Conservation (phyloP, 345 rosid genomes). For the Garcia nutans region DNA sequence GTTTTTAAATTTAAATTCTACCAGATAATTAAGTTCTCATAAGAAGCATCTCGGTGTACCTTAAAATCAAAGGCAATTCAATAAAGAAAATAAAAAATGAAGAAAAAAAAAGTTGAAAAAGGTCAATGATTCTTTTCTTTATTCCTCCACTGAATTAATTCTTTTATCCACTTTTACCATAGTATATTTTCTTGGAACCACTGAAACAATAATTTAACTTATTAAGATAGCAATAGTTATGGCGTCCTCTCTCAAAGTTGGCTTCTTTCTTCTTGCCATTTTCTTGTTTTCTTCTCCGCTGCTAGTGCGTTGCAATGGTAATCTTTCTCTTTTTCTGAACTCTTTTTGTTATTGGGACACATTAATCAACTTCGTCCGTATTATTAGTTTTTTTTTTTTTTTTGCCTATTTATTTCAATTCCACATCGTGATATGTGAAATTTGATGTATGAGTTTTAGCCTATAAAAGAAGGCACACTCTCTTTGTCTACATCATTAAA, state of each 20-base stretch:
- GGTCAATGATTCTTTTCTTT: not conserved
- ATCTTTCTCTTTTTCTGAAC: not conserved
- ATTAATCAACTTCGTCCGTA: too few relatives aligned
- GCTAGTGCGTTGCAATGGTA: constrained; percentile 27
- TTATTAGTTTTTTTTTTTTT: too few relatives aligned
- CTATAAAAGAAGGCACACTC: too few relatives aligned
- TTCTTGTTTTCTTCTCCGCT: constrained; percentile 37
- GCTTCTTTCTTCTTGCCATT: constrained; percentile 27
- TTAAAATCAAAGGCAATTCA: not conserved
- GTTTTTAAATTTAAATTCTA: too few relatives aligned
- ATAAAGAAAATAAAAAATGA: not conserved
- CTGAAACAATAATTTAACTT: not conserved
- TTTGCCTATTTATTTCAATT: too few relatives aligned
- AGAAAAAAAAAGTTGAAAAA: not conserved
- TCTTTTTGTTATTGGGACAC: not conserved
- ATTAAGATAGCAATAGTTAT: constrained; percentile 9
- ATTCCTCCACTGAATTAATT: not conserved
- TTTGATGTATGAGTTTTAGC: too few relatives aligned
- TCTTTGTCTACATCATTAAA: too few relatives aligned
- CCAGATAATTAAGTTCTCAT: too few relatives aligned
- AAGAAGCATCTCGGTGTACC: not conserved
- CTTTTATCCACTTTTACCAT: too few relatives aligned
- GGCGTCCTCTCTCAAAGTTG: constrained; percentile 25
- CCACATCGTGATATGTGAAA: too few relatives aligned
- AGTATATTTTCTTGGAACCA: not conserved